Evolutionary conservation across 805 yeast genomes (phyloP).

Genomic region (Ogataea nakhonphanomensis): DNA sequence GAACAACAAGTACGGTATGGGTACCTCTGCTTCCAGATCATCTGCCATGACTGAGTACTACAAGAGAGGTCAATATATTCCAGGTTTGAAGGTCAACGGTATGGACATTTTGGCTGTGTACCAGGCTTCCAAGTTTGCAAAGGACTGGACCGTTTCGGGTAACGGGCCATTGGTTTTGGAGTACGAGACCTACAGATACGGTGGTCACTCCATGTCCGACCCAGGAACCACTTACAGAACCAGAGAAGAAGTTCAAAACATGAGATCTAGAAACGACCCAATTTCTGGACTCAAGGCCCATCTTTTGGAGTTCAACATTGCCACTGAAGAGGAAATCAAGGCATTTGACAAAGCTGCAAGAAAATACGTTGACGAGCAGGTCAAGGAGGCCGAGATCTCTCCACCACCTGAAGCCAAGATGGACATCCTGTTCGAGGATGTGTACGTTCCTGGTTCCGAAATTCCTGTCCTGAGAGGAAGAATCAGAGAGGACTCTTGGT

Average conservation of each 20-base stretch:
- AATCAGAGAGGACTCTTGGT: slow-evolving; percentile 92
- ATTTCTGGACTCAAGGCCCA: slow-evolving; percentile 92
- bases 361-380: slow-evolving; percentile 92
- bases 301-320: slow-evolving; percentile 75
- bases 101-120: slow-evolving; percentile 95
- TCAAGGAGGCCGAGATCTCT: slow-evolving; percentile 86
- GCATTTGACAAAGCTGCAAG: slow-evolving; percentile 94
- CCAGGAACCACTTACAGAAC: slow-evolving; percentile 99
- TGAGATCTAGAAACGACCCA: slow-evolving; percentile 98
- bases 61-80: slow-evolving; percentile 99
- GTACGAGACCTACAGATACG: slow-evolving; percentile 98
- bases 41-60: slow-evolving; percentile 95
- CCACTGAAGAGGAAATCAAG: slow-evolving; percentile 93
- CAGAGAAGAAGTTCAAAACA: slow-evolving; percentile 98
- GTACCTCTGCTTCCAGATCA: slow-evolving; percentile 95
- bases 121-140: slow-evolving; percentile 95
- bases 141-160: slow-evolving; percentile 90
- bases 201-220: slow-evolving; percentile 99
- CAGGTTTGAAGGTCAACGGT: slow-evolving; percentile 97
- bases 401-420: slow-evolving; percentile 95
- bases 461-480: slow-evolving; percentile 93
- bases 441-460: slow-evolving; percentile 92
- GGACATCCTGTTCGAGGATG: slow-evolving; percentile 94
- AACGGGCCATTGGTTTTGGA: slow-evolving; percentile 96
- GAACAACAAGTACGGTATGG: slow-evolving; percentile 99